Base-by-base conservation (phyloP, 140 eudicot species). In the Senecio squalidus region DNA sequence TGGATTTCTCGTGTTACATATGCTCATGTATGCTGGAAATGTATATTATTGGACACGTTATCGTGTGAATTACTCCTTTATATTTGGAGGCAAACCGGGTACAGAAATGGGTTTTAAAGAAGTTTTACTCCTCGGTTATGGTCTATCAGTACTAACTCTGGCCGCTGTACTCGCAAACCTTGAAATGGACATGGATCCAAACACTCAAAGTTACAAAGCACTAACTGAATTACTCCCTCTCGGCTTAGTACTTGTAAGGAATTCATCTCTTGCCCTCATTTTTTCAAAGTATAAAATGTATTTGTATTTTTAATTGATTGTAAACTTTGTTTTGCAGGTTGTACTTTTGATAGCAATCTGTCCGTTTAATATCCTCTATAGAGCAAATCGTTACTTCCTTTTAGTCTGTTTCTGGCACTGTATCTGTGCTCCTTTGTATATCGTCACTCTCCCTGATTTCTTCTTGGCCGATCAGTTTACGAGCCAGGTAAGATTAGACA, bases 381-480 rank as follows among this genome's bases (percentile, higher is more conserved):
- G 84, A 6, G 23, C 90, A 50, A 85, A 76, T 60, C 80, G 95
- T 3, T 76, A 70, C 73, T 79, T 76, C 67, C 71, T 85, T 55
- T 30, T 85, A 30, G 67, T 41, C 30, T 70, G 74, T 30, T 48
- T 73, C 29, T 82, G 85, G 84, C 95, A 36, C 26, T 85, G 90
- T 60, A 29, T 82, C 33, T 82, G 80, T 15, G 84, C 90, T 49
- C 95, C 95, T 50, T 78, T 85, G 44, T 85, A 85, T 50, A 28
- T 64, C 70, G 82, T 82, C 64, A 85, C 82, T 6, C 86, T 85
- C 55, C 68, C 84, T n/a, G 95, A 82, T 64, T 82, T 82, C 72
- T 82, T 82, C 74, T 74, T 85, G 77, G 95, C 84, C 25, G 95
- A 82, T 57, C 95, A 85, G 77, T 53, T 85, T 20, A 80, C 88